These are phyloP conservation scores for Calonectria multiphialidica DNA, from an alignment of 2,329 filamentous ascomycete species.

Conservation along the genomic window DNA sequence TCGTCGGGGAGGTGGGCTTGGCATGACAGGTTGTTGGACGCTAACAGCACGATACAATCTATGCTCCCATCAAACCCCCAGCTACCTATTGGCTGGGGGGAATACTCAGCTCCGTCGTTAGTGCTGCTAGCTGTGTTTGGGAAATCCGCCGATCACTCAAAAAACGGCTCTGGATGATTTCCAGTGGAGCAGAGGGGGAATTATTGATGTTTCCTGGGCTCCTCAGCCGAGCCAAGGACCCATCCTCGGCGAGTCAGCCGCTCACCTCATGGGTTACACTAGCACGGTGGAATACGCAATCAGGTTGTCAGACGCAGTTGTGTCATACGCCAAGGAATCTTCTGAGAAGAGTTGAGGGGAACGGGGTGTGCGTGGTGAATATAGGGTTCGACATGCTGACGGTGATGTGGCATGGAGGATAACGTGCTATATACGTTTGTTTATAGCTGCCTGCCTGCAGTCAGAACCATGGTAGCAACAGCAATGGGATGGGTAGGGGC, in stretches of 20 bases:
- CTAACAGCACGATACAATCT: neutral
- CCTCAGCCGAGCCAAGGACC: neutral
- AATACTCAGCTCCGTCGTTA: neutral
- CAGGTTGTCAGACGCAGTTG: neutral
- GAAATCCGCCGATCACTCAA: neutral
- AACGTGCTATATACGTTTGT: neutral
- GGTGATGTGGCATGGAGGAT: neutral
- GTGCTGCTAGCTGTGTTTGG: conserved; percentile 1
- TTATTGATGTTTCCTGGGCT: neutral
- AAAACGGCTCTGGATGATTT: neutral
- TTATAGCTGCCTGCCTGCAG: neutral
- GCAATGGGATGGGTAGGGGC: neutral
- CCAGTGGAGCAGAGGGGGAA: neutral
- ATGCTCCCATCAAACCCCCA: neutral
- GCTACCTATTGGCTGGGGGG: neutral
- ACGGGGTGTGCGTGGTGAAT: neutral
- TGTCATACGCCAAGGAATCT: neutral
- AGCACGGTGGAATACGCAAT: neutral
- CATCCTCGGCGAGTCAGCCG: neutral
- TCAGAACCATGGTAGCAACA: neutral
- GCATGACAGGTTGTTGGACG: neutral
- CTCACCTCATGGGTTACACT: neutral
- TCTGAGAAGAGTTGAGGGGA: neutral
- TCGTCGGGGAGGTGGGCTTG: neutral
- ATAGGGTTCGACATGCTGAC: neutral